Evolutionary conservation across 164 flowering plant species (phyloP).

Genomic region (Magnolia kwangsiensis): DNA sequence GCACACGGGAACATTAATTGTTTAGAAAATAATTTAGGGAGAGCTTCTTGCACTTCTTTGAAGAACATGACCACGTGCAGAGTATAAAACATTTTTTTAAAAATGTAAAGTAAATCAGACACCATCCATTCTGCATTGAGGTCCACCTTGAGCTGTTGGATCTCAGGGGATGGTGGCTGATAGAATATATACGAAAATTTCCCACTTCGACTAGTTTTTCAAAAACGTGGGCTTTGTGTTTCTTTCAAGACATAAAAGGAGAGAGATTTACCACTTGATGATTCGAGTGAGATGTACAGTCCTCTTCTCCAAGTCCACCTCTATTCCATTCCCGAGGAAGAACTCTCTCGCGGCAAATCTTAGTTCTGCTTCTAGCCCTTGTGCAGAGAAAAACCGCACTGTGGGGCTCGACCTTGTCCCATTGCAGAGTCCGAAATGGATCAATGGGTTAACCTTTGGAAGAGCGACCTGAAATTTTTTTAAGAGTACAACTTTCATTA

Average conservation of each 20-base stretch:
- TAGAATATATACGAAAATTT: neutral
- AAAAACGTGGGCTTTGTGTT: neutral
- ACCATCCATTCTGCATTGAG: neutral
- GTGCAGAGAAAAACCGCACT: constrained; percentile 67
- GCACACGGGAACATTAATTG: neutral
- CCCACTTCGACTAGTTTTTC: neutral
- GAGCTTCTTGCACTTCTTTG: neutral
- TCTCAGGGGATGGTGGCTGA: neutral
- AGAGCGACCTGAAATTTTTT: constrained; percentile 43
- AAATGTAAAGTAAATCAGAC: too few relatives aligned
- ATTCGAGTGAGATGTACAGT: constrained; percentile 65
- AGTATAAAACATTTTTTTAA: neutral
- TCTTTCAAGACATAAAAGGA: neutral
- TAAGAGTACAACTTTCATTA: neutral
- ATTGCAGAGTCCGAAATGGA: constrained; percentile 80
- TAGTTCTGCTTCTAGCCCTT: constrained; percentile 65
- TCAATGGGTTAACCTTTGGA: constrained; percentile 53
- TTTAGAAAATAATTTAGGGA: neutral
- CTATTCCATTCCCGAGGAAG: constrained; percentile 56
- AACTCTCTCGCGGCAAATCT: constrained; percentile 72
- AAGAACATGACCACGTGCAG: neutral
- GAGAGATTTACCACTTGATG: constrained; percentile 66
- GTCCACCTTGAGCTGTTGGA: neutral
- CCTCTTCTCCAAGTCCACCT: constrained; percentile 69
- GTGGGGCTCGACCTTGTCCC: constrained; percentile 74